These are phyloP conservation scores for Friedmanniomyces endolithicus DNA, from an alignment of 495 filamentous ascomycete species.

Conservation along the genomic window DNA sequence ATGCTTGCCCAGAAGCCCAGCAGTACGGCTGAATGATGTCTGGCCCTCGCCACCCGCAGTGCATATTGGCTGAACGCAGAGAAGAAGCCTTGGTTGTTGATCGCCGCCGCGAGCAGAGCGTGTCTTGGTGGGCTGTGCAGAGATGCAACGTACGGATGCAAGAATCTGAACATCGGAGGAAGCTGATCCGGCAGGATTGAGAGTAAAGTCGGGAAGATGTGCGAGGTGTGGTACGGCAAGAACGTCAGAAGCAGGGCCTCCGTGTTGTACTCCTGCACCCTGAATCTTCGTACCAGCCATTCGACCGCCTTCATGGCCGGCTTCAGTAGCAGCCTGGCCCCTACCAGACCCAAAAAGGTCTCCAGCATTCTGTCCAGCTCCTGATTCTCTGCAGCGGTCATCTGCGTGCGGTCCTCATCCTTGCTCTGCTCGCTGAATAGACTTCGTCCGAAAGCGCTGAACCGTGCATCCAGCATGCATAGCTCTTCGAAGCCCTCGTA, in stretches of 20 bases:
- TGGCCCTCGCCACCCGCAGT: conserved; percentile 50
- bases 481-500: conserved; percentile 80
- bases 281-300: conserved; percentile 88
- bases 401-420: conserved; percentile 67
- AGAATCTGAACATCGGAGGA: conserved; percentile 63
- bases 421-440: conserved; percentile 91
- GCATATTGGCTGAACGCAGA: conserved; percentile 61
- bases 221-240: conserved; percentile 77
- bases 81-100: conserved; percentile 58
- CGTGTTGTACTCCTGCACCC: conserved; percentile 84
- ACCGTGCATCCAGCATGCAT: conserved; percentile 69
- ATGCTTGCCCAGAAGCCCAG: conserved; percentile 81
- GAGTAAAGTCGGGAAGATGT: conserved; percentile 66
- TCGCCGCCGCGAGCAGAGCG: conserved; percentile 66
- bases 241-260: conserved; percentile 69
- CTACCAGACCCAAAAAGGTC: conserved; percentile 65
- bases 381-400: conserved; percentile 67
- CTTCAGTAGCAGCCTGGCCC: conserved; percentile 62
- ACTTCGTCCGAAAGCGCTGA: conserved; percentile 51
- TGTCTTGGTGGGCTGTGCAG: conserved; percentile 62
- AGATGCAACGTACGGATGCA: conserved; percentile 70
- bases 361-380: conserved; percentile 67
- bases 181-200: conserved; percentile 65
- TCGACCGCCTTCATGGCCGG: conserved; percentile 83
- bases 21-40: conserved; percentile 59